Evolutionary conservation across 257 asterid genomes (phyloP).

Genomic region (Ajuga chamaepitys): DNA sequence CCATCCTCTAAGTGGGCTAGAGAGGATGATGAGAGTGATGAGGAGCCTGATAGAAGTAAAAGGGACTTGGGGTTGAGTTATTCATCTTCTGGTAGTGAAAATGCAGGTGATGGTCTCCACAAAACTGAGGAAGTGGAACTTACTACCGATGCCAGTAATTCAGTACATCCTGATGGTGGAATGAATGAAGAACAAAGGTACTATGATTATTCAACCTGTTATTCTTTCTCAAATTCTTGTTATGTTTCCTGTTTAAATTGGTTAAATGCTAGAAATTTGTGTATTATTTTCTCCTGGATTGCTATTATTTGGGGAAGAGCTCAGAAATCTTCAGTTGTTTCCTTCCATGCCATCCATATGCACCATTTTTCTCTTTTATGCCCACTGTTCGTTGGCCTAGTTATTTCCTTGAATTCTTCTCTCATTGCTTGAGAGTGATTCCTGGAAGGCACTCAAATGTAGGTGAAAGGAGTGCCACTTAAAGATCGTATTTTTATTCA

Average conservation of each 20-base stretch:
- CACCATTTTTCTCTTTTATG: neutral
- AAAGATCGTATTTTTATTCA: neutral
- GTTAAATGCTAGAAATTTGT: neutral
- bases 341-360: neutral
- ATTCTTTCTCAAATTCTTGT: neutral
- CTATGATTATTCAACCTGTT: neutral
- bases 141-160: constrained; percentile 47
- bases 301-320: neutral
- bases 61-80: constrained; percentile 70
- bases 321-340: neutral
- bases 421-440: neutral
- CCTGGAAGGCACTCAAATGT: neutral
- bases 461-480: neutral
- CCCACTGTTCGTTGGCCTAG: neutral
- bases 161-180: constrained; percentile 49
- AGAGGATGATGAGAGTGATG: constrained; percentile 78
- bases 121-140: constrained; percentile 46
- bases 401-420: neutral
- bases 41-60: constrained; percentile 47
- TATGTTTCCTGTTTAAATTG: neutral
- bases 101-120: constrained; percentile 44
- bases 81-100: constrained; percentile 94
- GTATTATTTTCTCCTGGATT: neutral
- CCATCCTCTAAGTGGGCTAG: constrained; percentile 94
- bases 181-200: constrained; percentile 87